phyloP scores from a whole-genome alignment of 257 asterid genomes.

The Knoxia roxburghii region DNA sequence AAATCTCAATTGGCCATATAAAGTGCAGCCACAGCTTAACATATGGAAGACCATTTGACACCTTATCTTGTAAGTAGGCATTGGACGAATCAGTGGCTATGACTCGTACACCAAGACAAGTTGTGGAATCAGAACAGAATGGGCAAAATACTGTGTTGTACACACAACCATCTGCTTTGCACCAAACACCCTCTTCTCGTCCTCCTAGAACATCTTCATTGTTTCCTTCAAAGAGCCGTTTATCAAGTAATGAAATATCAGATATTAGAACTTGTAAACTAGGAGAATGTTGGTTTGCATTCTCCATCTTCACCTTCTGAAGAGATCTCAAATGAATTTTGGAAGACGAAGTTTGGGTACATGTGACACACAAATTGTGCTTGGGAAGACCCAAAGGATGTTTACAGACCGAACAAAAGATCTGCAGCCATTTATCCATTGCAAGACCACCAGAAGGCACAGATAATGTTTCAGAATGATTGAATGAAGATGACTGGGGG shows the following conservation, averaged over 20 bases:
- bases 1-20: not conserved
- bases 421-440: constrained; percentile 41
- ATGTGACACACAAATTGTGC: constrained; percentile 39
- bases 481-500: constrained; percentile 19
- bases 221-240: constrained; percentile 34
- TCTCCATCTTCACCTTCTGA: constrained; percentile 32
- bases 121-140: constrained; percentile 43
- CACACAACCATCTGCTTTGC: constrained; percentile 96
- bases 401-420: constrained; percentile 63
- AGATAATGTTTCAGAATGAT: constrained; percentile 29
- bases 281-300: constrained; percentile 26
- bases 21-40: not conserved
- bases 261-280: constrained; percentile 54
- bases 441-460: constrained; percentile 31
- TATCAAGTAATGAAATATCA: constrained; percentile 48
- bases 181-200: constrained; percentile 77
- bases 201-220: constrained; percentile 42
- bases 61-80: constrained; percentile 69
- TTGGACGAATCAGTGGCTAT: constrained; percentile 81
- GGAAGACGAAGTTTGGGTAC: constrained; percentile 50
- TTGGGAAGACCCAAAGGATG: constrained; percentile 65
- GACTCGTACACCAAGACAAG: constrained; percentile 81
- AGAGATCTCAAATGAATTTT: constrained; percentile 64
- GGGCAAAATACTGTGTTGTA: constrained; percentile 72
- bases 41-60: constrained; percentile 19